Conservation (phyloP, 2,329 filamentous ascomycete species). For the Aspergillus vadensis region DNA sequence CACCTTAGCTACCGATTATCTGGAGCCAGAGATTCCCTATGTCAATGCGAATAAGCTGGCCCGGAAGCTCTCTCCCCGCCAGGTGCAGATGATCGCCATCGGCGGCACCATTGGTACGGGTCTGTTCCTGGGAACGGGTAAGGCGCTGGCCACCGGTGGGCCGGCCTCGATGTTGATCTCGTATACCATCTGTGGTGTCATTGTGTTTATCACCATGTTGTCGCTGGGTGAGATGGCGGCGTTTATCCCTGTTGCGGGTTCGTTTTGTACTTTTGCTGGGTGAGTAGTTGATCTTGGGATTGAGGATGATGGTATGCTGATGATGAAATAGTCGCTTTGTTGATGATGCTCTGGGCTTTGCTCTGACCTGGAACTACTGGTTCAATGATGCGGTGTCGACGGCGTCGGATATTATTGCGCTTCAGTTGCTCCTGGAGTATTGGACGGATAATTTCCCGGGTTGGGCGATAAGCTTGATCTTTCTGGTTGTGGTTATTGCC, state of each 20-base stretch:
- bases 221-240: constrained; percentile 63
- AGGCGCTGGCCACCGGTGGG: constrained; percentile 60
- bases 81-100: constrained; percentile 68
- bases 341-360: constrained; percentile 48
- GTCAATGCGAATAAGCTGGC: constrained; percentile 52
- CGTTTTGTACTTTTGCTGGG: constrained; percentile 59
- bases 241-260: constrained; percentile 57
- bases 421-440: constrained; percentile 62
- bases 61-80: constrained; percentile 61
- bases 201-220: constrained; percentile 63
- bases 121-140: constrained; percentile 64
- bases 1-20: constrained; percentile 8
- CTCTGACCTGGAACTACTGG: constrained; percentile 56
- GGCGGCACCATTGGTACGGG: constrained; percentile 55
- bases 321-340: constrained; percentile 41
- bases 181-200: constrained; percentile 59
- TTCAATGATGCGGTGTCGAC: constrained; percentile 66
- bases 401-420: constrained; percentile 61
- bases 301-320: neutral
- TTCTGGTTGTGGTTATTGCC: constrained; percentile 58
- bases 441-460: constrained; percentile 66
- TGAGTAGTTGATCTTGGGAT: constrained; percentile 26
- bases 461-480: constrained; percentile 64
- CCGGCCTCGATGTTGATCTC: constrained; percentile 61
- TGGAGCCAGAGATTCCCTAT: constrained; percentile 15